Percentiles rank a stretch among this genome's conserved stretches.
These are phyloP conservation scores for Plectosphaerella plurivora DNA, from an alignment of 2,329 filamentous ascomycete species.

Conservation along the genomic window DNA sequence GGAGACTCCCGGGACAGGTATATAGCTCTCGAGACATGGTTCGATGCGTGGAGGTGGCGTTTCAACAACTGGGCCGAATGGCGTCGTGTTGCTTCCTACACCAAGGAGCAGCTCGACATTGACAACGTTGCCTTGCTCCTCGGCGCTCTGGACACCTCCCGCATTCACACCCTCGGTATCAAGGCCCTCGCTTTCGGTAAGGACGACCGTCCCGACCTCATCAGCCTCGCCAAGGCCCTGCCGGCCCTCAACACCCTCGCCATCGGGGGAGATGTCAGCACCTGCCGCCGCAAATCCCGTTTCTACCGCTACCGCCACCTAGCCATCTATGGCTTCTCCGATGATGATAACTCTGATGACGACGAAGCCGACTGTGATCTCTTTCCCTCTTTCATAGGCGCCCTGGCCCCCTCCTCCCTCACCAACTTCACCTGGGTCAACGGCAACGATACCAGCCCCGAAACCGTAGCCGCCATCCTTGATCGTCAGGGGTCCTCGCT, in stretches of 20 bases:
- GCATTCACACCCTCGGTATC: too few species aligned
- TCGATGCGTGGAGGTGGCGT: too few species aligned
- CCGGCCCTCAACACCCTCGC: neutral
- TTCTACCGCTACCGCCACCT: neutral
- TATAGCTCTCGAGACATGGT: too few species aligned
- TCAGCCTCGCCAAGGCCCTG: neutral
- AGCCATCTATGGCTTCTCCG: too few species aligned
- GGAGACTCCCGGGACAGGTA: too few species aligned
- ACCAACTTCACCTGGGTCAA: slow-evolving; percentile 3
- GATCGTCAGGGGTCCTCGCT: slow-evolving; percentile 4
- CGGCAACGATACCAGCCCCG: neutral
- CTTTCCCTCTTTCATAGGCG: neutral
- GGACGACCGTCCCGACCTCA: neutral
- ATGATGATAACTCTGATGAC: neutral
- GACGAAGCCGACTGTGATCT: neutral
- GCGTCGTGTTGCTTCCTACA: too few species aligned
- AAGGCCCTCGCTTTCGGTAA: too few species aligned
- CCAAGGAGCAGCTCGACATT: too few species aligned
- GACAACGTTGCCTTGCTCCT: too few species aligned
- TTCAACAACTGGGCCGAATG: too few species aligned
- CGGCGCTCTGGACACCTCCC: too few species aligned
- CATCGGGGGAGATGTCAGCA: neutral
- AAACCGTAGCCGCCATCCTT: neutral
- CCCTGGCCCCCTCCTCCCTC: slow-evolving; percentile 1
- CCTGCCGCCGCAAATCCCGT: too few species aligned